Percentiles rank a stretch among this genome's conserved stretches.
phyloP scores from a whole-genome alignment of 371 early-diverging fungal species.

The Circinella umbellata region DNA sequence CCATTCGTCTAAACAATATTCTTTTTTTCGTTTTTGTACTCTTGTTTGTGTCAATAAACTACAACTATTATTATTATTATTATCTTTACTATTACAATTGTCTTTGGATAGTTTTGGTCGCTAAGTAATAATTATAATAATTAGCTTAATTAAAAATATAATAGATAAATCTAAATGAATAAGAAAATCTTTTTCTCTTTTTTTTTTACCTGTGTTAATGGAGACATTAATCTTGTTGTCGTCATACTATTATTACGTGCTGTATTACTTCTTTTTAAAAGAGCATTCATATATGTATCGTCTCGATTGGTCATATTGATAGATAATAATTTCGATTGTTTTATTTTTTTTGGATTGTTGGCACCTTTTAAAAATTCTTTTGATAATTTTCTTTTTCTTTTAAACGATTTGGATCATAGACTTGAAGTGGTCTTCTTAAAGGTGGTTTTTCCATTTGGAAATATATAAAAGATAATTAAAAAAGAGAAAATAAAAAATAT shows the following conservation, averaged over 20 bases:
- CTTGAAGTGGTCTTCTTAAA: background rate
- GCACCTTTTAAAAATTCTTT: too few relatives aligned
- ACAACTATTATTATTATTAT: too few relatives aligned
- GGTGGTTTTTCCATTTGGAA: background rate
- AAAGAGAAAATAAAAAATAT: too few relatives aligned
- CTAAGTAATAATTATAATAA: too few relatives aligned
- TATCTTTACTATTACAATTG: too few relatives aligned
- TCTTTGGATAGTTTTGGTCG: too few relatives aligned
- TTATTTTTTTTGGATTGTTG: background rate
- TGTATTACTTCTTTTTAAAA: background rate
- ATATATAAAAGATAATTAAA: too few relatives aligned
- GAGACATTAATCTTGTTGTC: background rate
- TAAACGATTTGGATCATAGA: background rate
- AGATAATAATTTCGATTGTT: background rate
- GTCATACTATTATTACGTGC: background rate
- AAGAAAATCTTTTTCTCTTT: too few relatives aligned
- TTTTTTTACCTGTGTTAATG: background rate
- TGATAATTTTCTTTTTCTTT: background rate
- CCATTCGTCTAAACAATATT: background rate
- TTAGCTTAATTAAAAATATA: too few relatives aligned
- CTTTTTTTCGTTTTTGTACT: background rate
- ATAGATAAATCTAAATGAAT: too few relatives aligned
- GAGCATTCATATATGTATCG: background rate
- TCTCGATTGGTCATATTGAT: background rate
- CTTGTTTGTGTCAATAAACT: background rate